Base-by-base conservation (phyloP, 2,329 filamentous ascomycete species). In the Alternaria alternata region DNA sequence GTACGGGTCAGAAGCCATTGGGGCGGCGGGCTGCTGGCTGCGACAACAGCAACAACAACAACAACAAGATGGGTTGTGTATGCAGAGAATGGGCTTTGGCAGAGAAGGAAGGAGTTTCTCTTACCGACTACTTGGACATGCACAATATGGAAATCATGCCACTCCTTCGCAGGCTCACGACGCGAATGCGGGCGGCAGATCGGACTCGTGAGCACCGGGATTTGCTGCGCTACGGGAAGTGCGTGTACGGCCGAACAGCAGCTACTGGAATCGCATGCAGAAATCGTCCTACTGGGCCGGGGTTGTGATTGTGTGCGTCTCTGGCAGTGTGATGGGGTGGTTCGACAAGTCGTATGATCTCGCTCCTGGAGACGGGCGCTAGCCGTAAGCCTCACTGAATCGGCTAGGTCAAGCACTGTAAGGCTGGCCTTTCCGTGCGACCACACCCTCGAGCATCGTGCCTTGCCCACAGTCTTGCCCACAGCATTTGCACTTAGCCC, bases 1-100 rank as follows among this genome's bases (percentile, higher is more conserved):
- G 69, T 73, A 62, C 56, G 69, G 64, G 54, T 70, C 66, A 53
- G 64, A 61, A 55, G 72, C 70, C 74, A 70, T 71, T 52, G 48
- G 48, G 44, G 48, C 32, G 41, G 42, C 26, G 32, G 41, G 42
- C 26, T 38, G 57, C 42, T 54, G 57, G 52, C 53, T 24, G 30
- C 46, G 30, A 48, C 48, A 46, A 49, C 57, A 16, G 41, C 39
- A 22, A 41, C 51, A 47, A 49, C 38, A 34, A 26, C 20, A 22
- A 32, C 47, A 44, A 49, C 26, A 41, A 28, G 38, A 54, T 32
- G 34, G 41, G 64, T 52, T 46, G 55, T 6, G 38, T 42, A 56
- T 39, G 54, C 24, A 57, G n/a, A 22, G 44, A 11, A 58, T 22
- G 44, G 38, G 30, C 34, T 49, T 32, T 28, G 36, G 28, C 30